A percentile compares a stretch with the other conserved stretches of the same genome.
Evolutionary conservation across 257 asterid genomes (phyloP).

Genomic region (Scutellaria minor): DNA sequence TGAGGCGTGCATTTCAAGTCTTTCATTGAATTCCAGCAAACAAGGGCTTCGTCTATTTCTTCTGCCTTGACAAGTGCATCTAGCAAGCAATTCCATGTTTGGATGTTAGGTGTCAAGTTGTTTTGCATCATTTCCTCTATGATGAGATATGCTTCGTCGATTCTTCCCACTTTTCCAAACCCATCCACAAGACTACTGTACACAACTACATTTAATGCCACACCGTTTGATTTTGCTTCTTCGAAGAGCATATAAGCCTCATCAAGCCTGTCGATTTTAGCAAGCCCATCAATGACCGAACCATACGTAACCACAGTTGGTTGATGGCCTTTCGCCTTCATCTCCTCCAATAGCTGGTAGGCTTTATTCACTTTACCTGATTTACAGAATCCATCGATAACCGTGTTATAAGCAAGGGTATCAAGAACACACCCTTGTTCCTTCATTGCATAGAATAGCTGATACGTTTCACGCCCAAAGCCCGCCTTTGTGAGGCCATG

Average conservation of each 20-base stretch:
- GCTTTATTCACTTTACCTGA: conserved; percentile 97
- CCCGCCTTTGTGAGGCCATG: conserved; percentile 92
- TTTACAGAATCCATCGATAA: conserved; percentile 91
- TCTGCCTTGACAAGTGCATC: conserved; percentile 93
- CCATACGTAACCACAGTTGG: conserved; percentile 93
- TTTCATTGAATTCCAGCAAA: conserved; percentile 90
- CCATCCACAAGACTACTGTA: conserved; percentile 93
- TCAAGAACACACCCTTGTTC: conserved; percentile 86
- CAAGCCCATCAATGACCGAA: conserved; percentile 93
- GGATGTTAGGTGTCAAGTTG: conserved; percentile 67
- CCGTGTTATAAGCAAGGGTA: conserved; percentile 85
- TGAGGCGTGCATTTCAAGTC: conserved; percentile 78
- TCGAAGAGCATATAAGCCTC: conserved; percentile 98
- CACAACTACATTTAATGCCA: conserved; percentile 70
- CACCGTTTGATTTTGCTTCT: conserved; percentile 88
- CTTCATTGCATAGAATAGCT: conserved; percentile 84
- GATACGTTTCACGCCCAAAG: conserved; percentile 82
- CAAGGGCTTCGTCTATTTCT: conserved; percentile 93
- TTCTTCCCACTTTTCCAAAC: conserved; percentile 93
- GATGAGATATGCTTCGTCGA: conserved; percentile 92
- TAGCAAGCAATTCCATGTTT: conserved; percentile 97
- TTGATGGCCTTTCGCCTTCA: conserved; percentile 78
- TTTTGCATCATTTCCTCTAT: conserved; percentile 95
- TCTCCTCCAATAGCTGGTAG: conserved; percentile 92
- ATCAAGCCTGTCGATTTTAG: conserved; percentile 94